A percentile compares a stretch with the other conserved stretches of the same genome.
phyloP scores from a whole-genome alignment of 169 alveolate species.

The Cyclospora cayetanensis region DNA sequence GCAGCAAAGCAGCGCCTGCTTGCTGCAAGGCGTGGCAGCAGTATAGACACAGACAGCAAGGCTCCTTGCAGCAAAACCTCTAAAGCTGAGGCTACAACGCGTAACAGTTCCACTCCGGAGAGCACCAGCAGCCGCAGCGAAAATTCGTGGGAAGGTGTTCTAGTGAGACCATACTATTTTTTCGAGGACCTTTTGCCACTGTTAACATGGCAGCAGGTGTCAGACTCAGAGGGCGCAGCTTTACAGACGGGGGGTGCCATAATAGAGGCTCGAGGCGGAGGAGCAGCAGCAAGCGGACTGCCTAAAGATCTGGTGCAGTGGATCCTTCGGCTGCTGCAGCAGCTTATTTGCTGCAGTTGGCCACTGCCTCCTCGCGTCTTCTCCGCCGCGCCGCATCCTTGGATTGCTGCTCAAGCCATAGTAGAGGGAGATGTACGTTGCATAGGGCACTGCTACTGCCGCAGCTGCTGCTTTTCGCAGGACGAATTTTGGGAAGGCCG shows the following conservation, averaged over 20 bases:
- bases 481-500: neutral
- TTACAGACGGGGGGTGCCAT: too few species aligned
- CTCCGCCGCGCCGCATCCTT: constrained; percentile 34
- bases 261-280: too few species aligned
- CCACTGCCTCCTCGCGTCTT: constrained; percentile 36
- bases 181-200: constrained; percentile 32
- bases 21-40: constrained; percentile 24
- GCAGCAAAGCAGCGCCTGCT: constrained; percentile 56
- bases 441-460: neutral
- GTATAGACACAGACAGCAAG: constrained; percentile 15
- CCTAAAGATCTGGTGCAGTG: neutral
- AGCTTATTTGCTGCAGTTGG: constrained; percentile 54
- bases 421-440: constrained; percentile 30
- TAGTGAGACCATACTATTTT: constrained; percentile 6
- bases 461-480: neutral
- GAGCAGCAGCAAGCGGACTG: constrained; percentile 1
- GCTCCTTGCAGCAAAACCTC: too few species aligned
- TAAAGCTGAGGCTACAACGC: too few species aligned
- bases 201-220: neutral
- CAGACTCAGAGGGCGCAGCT: neutral
- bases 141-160: neutral
- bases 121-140: neutral
- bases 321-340: constrained; percentile 55
- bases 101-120: neutral
- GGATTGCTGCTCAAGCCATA: constrained; percentile 49